phyloP scores from a whole-genome alignment of 495 filamentous ascomycete species.

The Xylaria palmicola region DNA sequence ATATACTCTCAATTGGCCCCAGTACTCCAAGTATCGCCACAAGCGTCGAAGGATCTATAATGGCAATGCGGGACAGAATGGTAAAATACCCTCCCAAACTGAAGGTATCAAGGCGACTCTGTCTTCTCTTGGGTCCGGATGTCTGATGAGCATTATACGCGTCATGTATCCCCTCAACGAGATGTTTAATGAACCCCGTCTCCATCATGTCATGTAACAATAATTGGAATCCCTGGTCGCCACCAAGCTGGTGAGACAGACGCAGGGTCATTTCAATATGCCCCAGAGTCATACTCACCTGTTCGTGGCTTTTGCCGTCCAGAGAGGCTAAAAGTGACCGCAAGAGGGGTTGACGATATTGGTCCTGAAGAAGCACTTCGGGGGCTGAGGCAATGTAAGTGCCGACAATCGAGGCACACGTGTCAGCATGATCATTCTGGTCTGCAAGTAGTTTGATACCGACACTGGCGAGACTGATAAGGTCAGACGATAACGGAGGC shows the following conservation, averaged over 20 bases:
- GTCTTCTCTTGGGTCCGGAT: constrained; percentile 68
- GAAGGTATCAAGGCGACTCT: constrained; percentile 61
- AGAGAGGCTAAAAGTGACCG: constrained; percentile 59
- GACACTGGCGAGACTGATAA: constrained; percentile 64
- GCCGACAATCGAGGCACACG: constrained; percentile 64
- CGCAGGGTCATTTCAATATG: constrained; percentile 72
- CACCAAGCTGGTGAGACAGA: constrained; percentile 65
- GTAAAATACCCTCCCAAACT: constrained; percentile 80
- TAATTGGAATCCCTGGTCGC: constrained; percentile 60
- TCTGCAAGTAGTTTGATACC: constrained; percentile 68
- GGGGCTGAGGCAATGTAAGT: constrained; percentile 81
- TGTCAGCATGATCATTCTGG: constrained; percentile 64
- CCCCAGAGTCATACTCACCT: constrained; percentile 62
- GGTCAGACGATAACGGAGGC: constrained; percentile 60
- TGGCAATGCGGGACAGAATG: constrained; percentile 75
- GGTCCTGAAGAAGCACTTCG: constrained; percentile 65
- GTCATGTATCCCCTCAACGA: constrained; percentile 70
- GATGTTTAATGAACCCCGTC: constrained; percentile 60
- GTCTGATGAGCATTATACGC: constrained; percentile 72
- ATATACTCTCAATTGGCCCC: constrained; percentile 46
- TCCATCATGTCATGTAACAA: constrained; percentile 68
- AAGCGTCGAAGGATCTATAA: constrained; percentile 67
- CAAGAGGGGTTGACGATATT: constrained; percentile 57
- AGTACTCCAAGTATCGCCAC: constrained; percentile 53
- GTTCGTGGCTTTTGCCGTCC: constrained; percentile 59